Percentiles rank a stretch among this genome's conserved stretches.
Conservation (phyloP, 2,329 filamentous ascomycete genomes). For the Lojkania enalia region DNA sequence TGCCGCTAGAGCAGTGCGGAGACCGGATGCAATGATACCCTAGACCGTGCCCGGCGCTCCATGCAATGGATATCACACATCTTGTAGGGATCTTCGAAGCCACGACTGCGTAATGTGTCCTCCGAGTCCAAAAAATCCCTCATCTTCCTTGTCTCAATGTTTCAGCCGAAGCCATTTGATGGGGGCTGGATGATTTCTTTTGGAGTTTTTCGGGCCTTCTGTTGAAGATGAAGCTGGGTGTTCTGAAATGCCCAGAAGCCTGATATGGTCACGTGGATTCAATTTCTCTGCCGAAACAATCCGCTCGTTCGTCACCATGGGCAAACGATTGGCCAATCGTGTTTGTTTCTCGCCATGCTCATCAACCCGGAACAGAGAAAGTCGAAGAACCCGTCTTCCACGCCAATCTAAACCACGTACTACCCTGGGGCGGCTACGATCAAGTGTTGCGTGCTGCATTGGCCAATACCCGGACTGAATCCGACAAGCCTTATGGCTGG, state of each 20-base stretch:
- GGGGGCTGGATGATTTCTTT: constrained; percentile 27
- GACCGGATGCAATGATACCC: constrained; percentile 50
- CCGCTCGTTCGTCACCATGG: constrained; percentile 27
- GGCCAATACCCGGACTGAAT: constrained; percentile 23
- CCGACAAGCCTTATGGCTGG: constrained; percentile 26
- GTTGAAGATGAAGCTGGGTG: constrained; percentile 38
- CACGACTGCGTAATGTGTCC: constrained; percentile 49
- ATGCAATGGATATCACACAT: constrained; percentile 50
- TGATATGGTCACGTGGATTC: constrained; percentile 43
- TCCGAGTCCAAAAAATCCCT: constrained; percentile 44
- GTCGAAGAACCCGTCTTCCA: constrained; percentile 22
- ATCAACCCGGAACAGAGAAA: constrained; percentile 28
- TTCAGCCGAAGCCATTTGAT: constrained; percentile 32
- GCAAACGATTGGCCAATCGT: constrained; percentile 37
- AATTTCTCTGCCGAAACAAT: constrained; percentile 39
- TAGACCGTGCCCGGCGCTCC: constrained; percentile 47
- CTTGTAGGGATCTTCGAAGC: constrained; percentile 45
- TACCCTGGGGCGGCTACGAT: constrained; percentile 4
- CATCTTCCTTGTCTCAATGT: constrained; percentile 42
- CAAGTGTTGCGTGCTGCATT: constrained; percentile 30
- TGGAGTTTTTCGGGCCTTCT: constrained; percentile 39
- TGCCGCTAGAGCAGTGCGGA: constrained; percentile 49
- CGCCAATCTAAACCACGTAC: constrained; percentile 14
- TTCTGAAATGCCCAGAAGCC: constrained; percentile 43
- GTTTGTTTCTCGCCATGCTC: constrained; percentile 20